Evolutionary conservation across 139 green algal genomes (phyloP), one percentile per base, ranked within the genome.

Genomic region (Chlamydomonas sp.): DNA sequence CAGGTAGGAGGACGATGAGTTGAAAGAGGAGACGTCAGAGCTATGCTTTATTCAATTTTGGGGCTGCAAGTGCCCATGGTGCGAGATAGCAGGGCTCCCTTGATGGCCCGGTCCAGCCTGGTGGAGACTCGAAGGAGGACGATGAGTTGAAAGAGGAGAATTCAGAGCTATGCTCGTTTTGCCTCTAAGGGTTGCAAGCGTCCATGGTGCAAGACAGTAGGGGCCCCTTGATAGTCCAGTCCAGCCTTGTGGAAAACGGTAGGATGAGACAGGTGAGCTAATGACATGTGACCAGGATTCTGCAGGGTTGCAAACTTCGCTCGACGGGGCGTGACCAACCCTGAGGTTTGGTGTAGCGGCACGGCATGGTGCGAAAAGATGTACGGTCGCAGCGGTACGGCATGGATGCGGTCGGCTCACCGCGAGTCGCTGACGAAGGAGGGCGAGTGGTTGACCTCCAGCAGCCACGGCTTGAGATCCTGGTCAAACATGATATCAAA

Each of bases 391-490:
- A 63, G 67, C 14, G 62, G 5, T 20, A 79, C 81, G 61, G 57
- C 80, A 72, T 7, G 14, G 31, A 72, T 67, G 59, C 77, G 73
- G 1, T 90, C 67, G 81, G 96, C 95, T 12, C 96, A 91, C 6
- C 85, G 80, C 0, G 92, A 94, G 90, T 97, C 95, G 18, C 61
- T 88, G 8, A 81, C 84, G 61, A 98, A 95, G 66, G 92, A 96
- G 18, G 96, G 96, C 1, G 93, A 96, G 90, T 97, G 95, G 87
- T 98, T 98, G 73, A 98, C 94, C 91, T 97, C 95, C 2, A 97
- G 78, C 78, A 97, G 93, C 95, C 95, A 97, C 7, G 95, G 95
- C 31, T 88, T 74, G 69, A 93, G 90, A 18, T 88, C 79, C 14
- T 17, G 63, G 69, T 97, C 95, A 18, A 97, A 81, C 82, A 97